phyloP scores from a whole-genome alignment of 2,329 filamentous ascomycete species.

The Nothopassalora personata region DNA sequence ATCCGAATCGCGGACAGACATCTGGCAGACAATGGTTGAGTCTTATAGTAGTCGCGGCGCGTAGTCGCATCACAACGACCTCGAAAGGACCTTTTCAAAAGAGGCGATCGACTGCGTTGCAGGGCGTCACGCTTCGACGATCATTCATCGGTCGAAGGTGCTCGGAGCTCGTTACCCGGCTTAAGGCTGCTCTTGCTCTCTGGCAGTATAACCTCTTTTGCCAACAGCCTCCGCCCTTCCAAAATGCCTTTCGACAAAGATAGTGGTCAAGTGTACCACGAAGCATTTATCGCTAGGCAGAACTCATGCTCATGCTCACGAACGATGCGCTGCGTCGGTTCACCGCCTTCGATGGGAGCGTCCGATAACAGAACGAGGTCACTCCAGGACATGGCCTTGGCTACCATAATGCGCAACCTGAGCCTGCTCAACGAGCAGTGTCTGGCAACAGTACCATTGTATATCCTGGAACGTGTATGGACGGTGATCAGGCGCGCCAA shows the following conservation, averaged over 20 bases:
- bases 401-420: conserved; percentile 11
- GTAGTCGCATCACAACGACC: background rate
- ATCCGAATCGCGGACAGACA: no score
- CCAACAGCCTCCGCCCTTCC: background rate
- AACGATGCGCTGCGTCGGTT: background rate
- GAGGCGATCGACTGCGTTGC: no score
- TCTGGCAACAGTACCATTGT: conserved; percentile 5
- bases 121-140: no score
- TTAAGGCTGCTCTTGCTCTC: no score
- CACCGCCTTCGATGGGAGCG: background rate
- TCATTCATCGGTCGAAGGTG: no score
- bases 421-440: conserved; percentile 7
- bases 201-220: background rate
- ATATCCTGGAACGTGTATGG: conserved; percentile 11
- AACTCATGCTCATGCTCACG: background rate
- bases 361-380: background rate
- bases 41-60: no score
- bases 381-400: conserved; percentile 9
- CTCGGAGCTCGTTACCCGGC: no score
- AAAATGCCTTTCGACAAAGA: conserved; percentile 14
- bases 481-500: background rate
- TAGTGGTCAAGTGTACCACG: conserved; percentile 17
- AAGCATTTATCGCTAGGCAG: background rate
- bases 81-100: background rate
- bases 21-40: no score